A percentile compares a stretch with the other conserved stretches of the same genome.
phyloP scores from a whole-genome alignment of 352 stramenopile genomes.

The Phytophthora colocasiae region DNA sequence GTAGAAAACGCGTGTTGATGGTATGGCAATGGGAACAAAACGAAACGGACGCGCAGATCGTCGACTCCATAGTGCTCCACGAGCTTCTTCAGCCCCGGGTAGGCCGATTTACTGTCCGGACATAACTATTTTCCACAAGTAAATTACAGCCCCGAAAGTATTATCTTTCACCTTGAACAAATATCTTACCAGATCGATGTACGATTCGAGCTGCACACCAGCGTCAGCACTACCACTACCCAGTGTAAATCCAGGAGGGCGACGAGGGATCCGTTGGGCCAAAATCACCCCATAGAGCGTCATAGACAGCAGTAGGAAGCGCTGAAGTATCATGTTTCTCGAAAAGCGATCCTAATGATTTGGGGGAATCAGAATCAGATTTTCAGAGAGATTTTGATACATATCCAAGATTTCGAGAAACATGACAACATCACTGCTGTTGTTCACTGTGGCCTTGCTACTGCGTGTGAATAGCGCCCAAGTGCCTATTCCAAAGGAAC shows the following conservation, averaged over 20 bases:
- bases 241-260: constrained; percentile 70
- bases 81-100: constrained; percentile 70
- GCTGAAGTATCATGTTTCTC: constrained; percentile 1
- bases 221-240: constrained; percentile 57
- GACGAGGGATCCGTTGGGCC: constrained; percentile 54
- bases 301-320: constrained; percentile 31
- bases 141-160: background rate
- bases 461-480: constrained; percentile 39
- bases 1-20: constrained; percentile 78
- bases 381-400: constrained; percentile 1
- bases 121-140: constrained; percentile 56
- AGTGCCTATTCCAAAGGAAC: constrained; percentile 63
- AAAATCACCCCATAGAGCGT: constrained; percentile 17
- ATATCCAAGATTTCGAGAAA: constrained; percentile 19
- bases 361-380: constrained; percentile 17
- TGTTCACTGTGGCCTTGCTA: constrained; percentile 14
- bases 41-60: constrained; percentile 73
- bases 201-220: constrained; percentile 83
- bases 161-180: background rate
- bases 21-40: constrained; percentile 82
- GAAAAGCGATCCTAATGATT: background rate
- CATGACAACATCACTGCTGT: constrained; percentile 28
- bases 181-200: constrained; percentile 73
- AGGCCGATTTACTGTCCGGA: constrained; percentile 76
- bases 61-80: constrained; percentile 56